Conservation (phyloP, 331 rosid genomes). For the Pyrus hybrid region DNA sequence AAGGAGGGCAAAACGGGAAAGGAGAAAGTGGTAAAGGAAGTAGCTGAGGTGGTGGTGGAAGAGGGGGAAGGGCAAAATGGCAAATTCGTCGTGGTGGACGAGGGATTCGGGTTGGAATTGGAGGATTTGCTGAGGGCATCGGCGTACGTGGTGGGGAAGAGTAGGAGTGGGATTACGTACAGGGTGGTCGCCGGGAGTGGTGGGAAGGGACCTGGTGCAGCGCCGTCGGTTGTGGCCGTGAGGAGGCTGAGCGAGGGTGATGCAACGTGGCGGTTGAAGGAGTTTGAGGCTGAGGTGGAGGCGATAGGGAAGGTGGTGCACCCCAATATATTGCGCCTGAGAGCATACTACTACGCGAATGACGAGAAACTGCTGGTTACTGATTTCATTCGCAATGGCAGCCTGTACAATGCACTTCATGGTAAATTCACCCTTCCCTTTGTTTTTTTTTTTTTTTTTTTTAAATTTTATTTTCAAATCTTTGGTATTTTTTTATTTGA, state of each 20-base stretch:
- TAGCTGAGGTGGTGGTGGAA: neutral
- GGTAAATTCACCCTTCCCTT: conserved; percentile 28
- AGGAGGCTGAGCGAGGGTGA: conserved; percentile 65
- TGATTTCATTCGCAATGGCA: conserved; percentile 73
- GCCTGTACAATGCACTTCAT: conserved; percentile 53
- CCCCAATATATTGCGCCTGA: conserved; percentile 54
- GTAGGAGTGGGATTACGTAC: conserved; percentile 69
- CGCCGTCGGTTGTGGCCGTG: conserved; percentile 51
- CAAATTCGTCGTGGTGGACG: conserved; percentile 60
- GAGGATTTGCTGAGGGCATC: conserved; percentile 85
- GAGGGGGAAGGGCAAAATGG: conserved; percentile 61
- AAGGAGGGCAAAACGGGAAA: conserved; percentile 37
- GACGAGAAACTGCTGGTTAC: conserved; percentile 69
- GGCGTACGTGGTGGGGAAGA: conserved; percentile 86
- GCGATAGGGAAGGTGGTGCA: conserved; percentile 66
- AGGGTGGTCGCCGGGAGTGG: conserved; percentile 46
- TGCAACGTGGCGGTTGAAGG: conserved; percentile 67
- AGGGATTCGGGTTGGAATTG: conserved; percentile 59
- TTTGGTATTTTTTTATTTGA: too few species aligned
- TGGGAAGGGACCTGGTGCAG: conserved; percentile 31
- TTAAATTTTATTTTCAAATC: too few species aligned
- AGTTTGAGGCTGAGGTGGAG: conserved; percentile 63
- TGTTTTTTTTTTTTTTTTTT: neutral
- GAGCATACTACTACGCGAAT: conserved; percentile 67
- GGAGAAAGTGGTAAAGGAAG: conserved; percentile 8